Base-by-base conservation (phyloP, 2,329 filamentous ascomycete genomes). In the Orbilia javanica region DNA sequence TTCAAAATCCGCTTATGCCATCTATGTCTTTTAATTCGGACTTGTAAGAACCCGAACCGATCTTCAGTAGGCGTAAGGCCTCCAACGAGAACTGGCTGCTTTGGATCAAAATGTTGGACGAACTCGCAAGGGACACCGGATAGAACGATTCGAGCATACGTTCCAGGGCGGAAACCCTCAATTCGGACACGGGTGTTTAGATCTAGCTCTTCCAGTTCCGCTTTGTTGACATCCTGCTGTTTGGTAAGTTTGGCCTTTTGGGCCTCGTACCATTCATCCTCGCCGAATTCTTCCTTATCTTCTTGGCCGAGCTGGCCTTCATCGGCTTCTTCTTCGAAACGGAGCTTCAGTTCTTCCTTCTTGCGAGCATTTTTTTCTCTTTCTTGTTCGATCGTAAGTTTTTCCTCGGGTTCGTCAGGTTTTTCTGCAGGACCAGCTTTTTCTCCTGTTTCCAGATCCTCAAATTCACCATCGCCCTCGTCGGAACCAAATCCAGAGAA, bases 1-100 rank as follows among this genome's bases (percentile, higher is more conserved):
- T 99, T 99, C 81, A 99, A 88, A 81, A 98, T 98, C 87, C 96
- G 97, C 89, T 97, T 97, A 86, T 99, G 96, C 96, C 96, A 99
- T 80, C 96, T 89, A 84, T 99, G 96, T 67, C 94, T 89, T 88
- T 99, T 99, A 87, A 99, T 97, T 63, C 96, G 90, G 73, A 97
- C 91, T 84, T 99, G 96, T 7, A 98, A 91, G 83, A 92, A 98
- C 7, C 96, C 96, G 83, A 97, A 97, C 63, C 96, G 90, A 84
- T 98, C 94, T 84, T 99, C 96, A 0, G 95, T 97, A 6, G 96
- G 89, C 10, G 93, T 92, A 44, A 99, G 87, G n/a, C 96, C 96
- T 64, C 96, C 96, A 34, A 98, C 88, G 64, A 99, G 89, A 76
- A 99, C 88, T 18, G 96, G 96, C 83, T 90, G 92, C 63, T 90